phyloP scores from a whole-genome alignment of 2,329 filamentous ascomycete species.

The Fusarium nodosum region DNA sequence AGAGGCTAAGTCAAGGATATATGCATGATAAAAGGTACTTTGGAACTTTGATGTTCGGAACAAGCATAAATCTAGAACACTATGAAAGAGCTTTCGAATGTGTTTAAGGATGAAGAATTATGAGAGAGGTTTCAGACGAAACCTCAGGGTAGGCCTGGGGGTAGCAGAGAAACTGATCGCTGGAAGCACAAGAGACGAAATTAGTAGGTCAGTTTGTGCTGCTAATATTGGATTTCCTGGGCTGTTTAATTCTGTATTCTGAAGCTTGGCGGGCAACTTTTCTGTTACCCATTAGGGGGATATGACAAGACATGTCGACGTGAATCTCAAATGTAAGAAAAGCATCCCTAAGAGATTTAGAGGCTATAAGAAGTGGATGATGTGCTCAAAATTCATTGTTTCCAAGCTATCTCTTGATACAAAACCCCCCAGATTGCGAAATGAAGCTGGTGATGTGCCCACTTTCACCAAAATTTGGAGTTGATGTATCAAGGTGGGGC shows the following conservation, averaged over 20 bases:
- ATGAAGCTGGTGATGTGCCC: conserved; percentile 23
- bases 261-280: no score
- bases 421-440: background rate
- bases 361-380: background rate
- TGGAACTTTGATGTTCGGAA: background rate
- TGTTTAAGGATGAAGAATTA: background rate
- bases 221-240: no score
- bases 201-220: no score
- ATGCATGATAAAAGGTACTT: background rate
- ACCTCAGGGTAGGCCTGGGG: no score
- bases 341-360: no score
- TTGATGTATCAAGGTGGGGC: conserved; percentile 41
- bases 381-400: background rate
- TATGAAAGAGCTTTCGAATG: background rate
- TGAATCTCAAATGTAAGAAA: accelerated
- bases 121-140: background rate
- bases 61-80: background rate
- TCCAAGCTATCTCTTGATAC: no score
- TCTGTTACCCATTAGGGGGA: background rate
- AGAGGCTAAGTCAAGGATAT: background rate
- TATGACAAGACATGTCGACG: background rate
- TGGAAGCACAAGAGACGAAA: no score
- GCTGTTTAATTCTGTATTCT: no score
- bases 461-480: conserved; percentile 18
- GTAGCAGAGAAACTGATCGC: no score